Evolutionary conservation across 345 rosid genomes (phyloP).

Genomic region (Pseudoturritis turrita): DNA sequence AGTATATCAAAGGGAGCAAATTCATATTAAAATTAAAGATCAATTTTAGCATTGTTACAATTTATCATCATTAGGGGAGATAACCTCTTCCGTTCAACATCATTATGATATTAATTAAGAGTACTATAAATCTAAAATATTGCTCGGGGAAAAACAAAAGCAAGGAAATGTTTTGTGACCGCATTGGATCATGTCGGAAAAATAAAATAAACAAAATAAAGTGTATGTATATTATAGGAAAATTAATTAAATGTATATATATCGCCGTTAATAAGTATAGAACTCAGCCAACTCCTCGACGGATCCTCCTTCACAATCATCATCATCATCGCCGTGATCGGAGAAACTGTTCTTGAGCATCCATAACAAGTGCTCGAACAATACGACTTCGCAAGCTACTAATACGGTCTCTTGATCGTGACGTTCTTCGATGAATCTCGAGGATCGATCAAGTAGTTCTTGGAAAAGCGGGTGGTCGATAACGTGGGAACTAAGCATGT

Average conservation of each 20-base stretch:
- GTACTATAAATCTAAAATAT: neutral
- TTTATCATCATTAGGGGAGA: neutral
- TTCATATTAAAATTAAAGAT: no score
- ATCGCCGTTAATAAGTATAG: conserved; percentile 41
- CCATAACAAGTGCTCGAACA: conserved; percentile 96
- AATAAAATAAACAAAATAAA: neutral
- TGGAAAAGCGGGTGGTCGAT: conserved; percentile 72
- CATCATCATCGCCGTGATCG: neutral
- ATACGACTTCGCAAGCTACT: conserved; percentile 76
- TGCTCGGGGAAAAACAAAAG: neutral
- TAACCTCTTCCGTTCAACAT: neutral
- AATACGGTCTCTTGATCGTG: conserved; percentile 28
- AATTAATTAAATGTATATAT: neutral
- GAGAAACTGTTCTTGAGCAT: conserved; percentile 50
- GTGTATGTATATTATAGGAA: neutral
- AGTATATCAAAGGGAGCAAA: neutral
- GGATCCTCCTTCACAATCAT: neutral
- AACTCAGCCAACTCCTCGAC: conserved; percentile 44
- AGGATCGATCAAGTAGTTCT: conserved; percentile 59
- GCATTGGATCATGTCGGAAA: neutral
- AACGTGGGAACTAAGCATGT: conserved; percentile 46
- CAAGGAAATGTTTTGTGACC: neutral
- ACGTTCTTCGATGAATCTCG: conserved; percentile 21
- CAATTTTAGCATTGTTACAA: neutral
- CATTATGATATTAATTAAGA: neutral